Evolutionary conservation across 2,329 filamentous ascomycete genomes (phyloP).

Genomic region (Epicoccum sorghinum): DNA sequence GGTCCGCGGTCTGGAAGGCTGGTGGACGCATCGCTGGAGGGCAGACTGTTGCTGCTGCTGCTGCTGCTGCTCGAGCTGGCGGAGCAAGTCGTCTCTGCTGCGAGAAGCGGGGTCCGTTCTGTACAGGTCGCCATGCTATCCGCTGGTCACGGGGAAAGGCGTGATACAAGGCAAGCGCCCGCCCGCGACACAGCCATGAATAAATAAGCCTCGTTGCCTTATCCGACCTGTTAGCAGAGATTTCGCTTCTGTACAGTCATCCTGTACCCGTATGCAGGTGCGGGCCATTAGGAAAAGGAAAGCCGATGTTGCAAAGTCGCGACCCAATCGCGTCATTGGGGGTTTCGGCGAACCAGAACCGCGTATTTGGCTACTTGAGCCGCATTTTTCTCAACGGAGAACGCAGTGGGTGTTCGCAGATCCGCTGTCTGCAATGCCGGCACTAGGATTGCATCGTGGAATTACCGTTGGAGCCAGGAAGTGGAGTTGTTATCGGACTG

Average conservation of each 20-base stretch:
- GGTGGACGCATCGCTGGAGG: conserved; percentile 7
- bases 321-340: conserved; percentile 18
- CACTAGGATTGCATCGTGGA: no score
- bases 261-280: not conserved
- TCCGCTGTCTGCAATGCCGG: not conserved
- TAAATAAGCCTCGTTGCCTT: conserved; percentile 3
- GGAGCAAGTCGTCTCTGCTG: not conserved
- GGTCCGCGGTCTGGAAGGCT: not conserved
- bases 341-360: conserved; percentile 2
- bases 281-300: conserved; percentile 3
- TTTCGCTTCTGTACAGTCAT: conserved; percentile 8
- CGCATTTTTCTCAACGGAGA: not conserved
- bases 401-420: not conserved
- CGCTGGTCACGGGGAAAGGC: conserved; percentile 4
- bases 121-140: conserved; percentile 6
- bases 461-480: no score
- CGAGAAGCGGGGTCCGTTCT: conserved; percentile 18
- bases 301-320: conserved; percentile 21
- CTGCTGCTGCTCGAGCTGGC: conserved; percentile 1
- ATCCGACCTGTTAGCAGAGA: conserved; percentile 3
- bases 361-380: not conserved
- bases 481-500: no score
- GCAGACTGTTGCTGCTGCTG: conserved; percentile 7
- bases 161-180: conserved; percentile 1
- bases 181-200: not conserved